A percentile compares a stretch with the other conserved stretches of the same genome.
Evolutionary conservation across 208 protist genomes (phyloP).

Genomic region (Giardia duodenalis): DNA sequence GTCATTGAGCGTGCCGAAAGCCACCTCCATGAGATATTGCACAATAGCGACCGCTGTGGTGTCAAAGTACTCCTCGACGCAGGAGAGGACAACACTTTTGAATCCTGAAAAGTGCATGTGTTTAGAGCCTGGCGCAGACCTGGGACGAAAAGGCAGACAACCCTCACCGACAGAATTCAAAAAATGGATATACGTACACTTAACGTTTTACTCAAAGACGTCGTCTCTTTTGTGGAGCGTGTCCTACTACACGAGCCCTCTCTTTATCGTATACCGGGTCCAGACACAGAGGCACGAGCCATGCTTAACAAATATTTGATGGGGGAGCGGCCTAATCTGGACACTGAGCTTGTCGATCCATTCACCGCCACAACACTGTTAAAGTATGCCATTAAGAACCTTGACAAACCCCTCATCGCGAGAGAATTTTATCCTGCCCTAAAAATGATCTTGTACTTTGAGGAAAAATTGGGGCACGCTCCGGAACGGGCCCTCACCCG

Average conservation of each 20-base stretch:
- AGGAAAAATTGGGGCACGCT: not conserved
- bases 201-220: not conserved
- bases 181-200: not conserved
- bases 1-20: not conserved
- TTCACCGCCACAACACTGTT: not conserved
- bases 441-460: not conserved
- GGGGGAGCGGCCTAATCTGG: not conserved
- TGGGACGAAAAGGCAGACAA: too few species aligned
- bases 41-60: not conserved
- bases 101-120: too few species aligned
- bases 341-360: not conserved
- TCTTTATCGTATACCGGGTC: not conserved
- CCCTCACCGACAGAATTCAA: too few species aligned
- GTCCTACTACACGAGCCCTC: not conserved
- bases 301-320: not conserved
- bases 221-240: not conserved
- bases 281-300: not conserved
- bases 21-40: not conserved
- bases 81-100: not conserved
- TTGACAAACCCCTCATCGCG: not conserved
- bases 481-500: not conserved
- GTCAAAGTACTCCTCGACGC: not conserved
- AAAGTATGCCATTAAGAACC: not conserved
- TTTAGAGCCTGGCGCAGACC: too few species aligned
- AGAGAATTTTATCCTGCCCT: not conserved